Conservation (phyloP, 441 rosid species). For the Erodium trifolium region DNA sequence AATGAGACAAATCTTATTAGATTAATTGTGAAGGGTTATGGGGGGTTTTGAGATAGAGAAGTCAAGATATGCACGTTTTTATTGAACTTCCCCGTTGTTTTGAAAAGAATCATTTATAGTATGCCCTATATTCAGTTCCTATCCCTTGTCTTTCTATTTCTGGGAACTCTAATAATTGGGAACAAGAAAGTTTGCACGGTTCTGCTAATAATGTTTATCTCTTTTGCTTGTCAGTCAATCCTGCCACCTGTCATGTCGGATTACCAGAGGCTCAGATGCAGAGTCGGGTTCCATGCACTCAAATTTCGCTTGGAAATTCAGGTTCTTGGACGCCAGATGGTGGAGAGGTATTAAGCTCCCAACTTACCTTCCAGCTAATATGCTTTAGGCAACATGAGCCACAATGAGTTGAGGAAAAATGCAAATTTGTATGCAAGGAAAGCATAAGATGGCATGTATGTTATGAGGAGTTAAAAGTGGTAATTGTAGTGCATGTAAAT, state of each 20-base stretch:
- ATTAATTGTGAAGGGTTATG: not conserved
- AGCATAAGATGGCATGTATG: conserved; percentile 8
- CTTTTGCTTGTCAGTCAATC: conserved; percentile 47
- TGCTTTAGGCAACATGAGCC: conserved; percentile 4
- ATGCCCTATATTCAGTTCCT: conserved; percentile 6
- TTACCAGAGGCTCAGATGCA: conserved; percentile 89
- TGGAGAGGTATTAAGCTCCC: conserved; percentile 52
- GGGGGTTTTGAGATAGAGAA: not conserved
- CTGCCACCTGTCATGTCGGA: conserved; percentile 79
- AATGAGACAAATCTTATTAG: not conserved
- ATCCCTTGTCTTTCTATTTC: not conserved
- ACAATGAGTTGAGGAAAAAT: conserved; percentile 9
- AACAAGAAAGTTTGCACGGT: conserved; percentile 2
- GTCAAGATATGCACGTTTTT: not conserved
- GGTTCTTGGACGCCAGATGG: conserved; percentile 65
- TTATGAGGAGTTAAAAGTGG: not conserved
- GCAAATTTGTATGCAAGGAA: not conserved
- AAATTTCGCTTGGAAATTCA: conserved; percentile 81
- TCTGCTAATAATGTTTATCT: conserved; percentile 16
- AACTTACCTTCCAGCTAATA: conserved; percentile 12
- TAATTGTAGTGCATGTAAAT: not conserved
- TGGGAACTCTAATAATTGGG: not conserved
- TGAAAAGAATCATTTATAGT: not conserved
- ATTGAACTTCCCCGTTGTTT: not conserved
- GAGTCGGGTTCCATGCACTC: conserved; percentile 94